Conservation (phyloP, 2,329 filamentous ascomycete genomes). For the Verticillium dahliae region DNA sequence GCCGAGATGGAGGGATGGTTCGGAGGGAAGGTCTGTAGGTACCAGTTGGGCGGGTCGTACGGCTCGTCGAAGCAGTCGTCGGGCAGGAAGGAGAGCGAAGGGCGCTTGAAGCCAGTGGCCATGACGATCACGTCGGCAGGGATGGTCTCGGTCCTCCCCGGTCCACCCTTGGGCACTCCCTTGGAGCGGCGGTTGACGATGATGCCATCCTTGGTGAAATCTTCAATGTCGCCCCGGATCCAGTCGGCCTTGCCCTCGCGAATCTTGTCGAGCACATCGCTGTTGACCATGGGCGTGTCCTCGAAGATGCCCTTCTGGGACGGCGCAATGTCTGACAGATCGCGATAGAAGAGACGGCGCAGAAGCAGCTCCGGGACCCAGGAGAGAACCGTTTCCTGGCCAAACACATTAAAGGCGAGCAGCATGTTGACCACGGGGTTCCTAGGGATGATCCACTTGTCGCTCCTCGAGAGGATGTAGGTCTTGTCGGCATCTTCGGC, state of each 20-base stretch:
- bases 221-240: constrained; percentile 73
- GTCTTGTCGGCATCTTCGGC: constrained; percentile 60
- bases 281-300: constrained; percentile 83
- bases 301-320: constrained; percentile 68
- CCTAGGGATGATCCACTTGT: constrained; percentile 84
- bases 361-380: constrained; percentile 74
- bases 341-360: constrained; percentile 75
- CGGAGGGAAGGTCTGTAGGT: constrained; percentile 79
- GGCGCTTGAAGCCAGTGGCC: constrained; percentile 76
- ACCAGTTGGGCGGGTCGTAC: constrained; percentile 80
- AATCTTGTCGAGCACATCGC: constrained; percentile 69
- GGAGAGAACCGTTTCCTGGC: constrained; percentile 67
- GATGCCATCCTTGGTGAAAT: constrained; percentile 58
- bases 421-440: constrained; percentile 69
- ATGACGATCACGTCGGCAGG: constrained; percentile 73
- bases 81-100: constrained; percentile 67
- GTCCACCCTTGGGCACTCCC: constrained; percentile 70
- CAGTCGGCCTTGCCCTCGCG: constrained; percentile 67
- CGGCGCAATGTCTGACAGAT: constrained; percentile 68
- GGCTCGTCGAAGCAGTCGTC: constrained; percentile 65
- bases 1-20: constrained; percentile 65
- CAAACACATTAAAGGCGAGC: constrained; percentile 72
- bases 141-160: constrained; percentile 59
- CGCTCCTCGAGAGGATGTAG: constrained; percentile 67
- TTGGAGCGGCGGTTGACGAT: constrained; percentile 64